Percentiles rank a stretch among this genome's conserved stretches.
phyloP scores from a whole-genome alignment of 2,329 filamentous ascomycete species.

The Paraconiothyrium sp. region DNA sequence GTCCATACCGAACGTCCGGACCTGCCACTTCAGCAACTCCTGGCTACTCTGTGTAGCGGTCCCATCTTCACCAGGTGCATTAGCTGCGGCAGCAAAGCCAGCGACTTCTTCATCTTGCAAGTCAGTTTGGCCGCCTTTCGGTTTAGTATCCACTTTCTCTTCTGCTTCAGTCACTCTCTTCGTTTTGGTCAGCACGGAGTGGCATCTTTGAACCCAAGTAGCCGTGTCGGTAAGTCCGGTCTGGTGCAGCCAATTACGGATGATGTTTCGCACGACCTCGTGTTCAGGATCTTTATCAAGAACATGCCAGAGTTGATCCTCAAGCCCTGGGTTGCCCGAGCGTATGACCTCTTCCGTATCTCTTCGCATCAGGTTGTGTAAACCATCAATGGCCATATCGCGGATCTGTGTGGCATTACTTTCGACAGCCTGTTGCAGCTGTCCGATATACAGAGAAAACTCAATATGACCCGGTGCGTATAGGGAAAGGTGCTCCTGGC shows the following conservation, averaged over 20 bases:
- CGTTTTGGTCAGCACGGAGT: constrained; percentile 88
- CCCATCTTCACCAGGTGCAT: constrained; percentile 59
- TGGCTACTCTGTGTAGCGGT: constrained; percentile 65
- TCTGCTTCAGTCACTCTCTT: constrained; percentile 71
- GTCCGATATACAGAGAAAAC: constrained; percentile 82
- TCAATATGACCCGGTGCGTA: constrained; percentile 91
- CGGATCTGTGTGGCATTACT: constrained; percentile 75
- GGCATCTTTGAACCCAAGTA: constrained; percentile 88
- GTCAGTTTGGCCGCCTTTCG: constrained; percentile 70
- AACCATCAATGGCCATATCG: constrained; percentile 83
- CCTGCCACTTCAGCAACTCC: constrained; percentile 94
- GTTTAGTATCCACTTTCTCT: constrained; percentile 57
- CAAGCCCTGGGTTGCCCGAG: constrained; percentile 79
- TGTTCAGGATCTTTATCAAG: constrained; percentile 81
- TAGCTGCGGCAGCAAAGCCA: constrained; percentile 83
- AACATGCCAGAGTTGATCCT: constrained; percentile 91
- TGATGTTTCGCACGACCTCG: constrained; percentile 82
- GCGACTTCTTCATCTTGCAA: constrained; percentile 96
- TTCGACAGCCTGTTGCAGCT: constrained; percentile 79
- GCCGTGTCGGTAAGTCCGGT: constrained; percentile 82
- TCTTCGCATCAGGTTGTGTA: constrained; percentile 95
- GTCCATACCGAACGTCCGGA: constrained; percentile 90
- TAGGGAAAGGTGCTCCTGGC: constrained; percentile 88
- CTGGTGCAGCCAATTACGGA: constrained; percentile 93
- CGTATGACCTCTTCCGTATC: constrained; percentile 84